Evolutionary conservation across 495 filamentous ascomycete genomes (phyloP), one percentile per base, ranked within the genome.

Genomic region (Aspergillus sclerotioniger): DNA sequence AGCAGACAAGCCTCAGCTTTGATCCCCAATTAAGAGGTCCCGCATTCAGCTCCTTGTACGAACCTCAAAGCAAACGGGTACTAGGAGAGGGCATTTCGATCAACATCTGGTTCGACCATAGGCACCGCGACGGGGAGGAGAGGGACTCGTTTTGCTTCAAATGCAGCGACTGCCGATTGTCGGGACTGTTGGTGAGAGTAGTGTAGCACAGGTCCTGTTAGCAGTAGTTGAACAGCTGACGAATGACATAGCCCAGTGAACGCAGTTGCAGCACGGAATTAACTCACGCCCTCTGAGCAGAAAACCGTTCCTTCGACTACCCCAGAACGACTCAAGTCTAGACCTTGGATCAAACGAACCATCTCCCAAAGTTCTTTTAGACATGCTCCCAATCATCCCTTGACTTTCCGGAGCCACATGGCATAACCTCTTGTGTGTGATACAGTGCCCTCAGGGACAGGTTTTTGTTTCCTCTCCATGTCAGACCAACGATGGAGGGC

Each of bases 1-100:
- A 53, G 69, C 82, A 77, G 91, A 95, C 90, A 94, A 92, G 91
- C 82, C 91, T 76, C 90, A 85, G 76, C 91, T 91, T 92, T 96
- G 91, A 96, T 84, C 78, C 90, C 89, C 91, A 91, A 90, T 85
- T 89, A 64, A 85, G 89, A 92, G 90, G 90, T 91, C 91, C 91
- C 80, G 75, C 66, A 48, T 15, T 17, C 20, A 12, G 32, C 45
- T 59, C 28, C 51, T 13, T 53, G 48, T 43, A 47, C 16, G 35
- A 19, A 29, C 39, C 47, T 35, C 12, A 52, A 35, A 10, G 5
- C 17, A 35, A 32, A 32, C 29, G 43, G 48, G 13, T 37, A 37
- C 25, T 29, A 43, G 10, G 50, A 44, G 16, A 48, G 17, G 8
- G 28, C 16, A 12, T 16, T 15, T 37, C 33, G 21, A 43, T 20